Evolutionary conservation across 176 grass and related monocot species (phyloP), one percentile per base, ranked within the genome.

Genomic region (Juncus effusus): DNA sequence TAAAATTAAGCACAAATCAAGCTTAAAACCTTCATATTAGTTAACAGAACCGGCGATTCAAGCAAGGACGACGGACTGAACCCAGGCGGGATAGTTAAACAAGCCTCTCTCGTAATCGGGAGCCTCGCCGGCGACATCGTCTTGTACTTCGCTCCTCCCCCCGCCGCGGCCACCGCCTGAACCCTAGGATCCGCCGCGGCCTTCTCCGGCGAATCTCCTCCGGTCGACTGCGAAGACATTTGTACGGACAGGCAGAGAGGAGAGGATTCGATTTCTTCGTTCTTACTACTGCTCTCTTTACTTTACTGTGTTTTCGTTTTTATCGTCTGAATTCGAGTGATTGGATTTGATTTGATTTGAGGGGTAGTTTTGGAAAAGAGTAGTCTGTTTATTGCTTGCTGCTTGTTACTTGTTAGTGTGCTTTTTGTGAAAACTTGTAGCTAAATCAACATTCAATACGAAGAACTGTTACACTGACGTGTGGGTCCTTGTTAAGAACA

Each of bases 41-140:
- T 86, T 67, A 93, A 88, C 42, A 99, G 85, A 74, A 99, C 89
- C 16, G 89, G 88, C 11, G 94, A 89, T 64, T 93, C 94, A 45
- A 99, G 94, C 40, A 93, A 81, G 0, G 85, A 72, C 4, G 85
- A 89, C 56, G 94, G 94, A 72, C 85, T 92, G 68, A 93, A 86
- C 2, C 94, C 94, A 9, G 88, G 71, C 11, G 85, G 89, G 80
- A 99, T 99, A 35, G 82, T 87, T 72, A 99, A 78, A 69, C 89
- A 99, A 38, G 94, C 78, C 52, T 81, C 75, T 13, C 94, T 86
- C 63, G 85, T 69, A 77, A 99, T 99, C 64, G 85, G 88, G 67
- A 99, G 85, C 52, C 76, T 76, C 13, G 94, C 89, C 15, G 89
- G 94, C 56, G 94, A 93, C 94, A 99, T 90, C 13, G 85, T 82